A percentile compares a stretch with the other conserved stretches of the same genome.
phyloP scores from a whole-genome alignment of 73 alveolate genomes.

The Paramecium sonneborni region DNA sequence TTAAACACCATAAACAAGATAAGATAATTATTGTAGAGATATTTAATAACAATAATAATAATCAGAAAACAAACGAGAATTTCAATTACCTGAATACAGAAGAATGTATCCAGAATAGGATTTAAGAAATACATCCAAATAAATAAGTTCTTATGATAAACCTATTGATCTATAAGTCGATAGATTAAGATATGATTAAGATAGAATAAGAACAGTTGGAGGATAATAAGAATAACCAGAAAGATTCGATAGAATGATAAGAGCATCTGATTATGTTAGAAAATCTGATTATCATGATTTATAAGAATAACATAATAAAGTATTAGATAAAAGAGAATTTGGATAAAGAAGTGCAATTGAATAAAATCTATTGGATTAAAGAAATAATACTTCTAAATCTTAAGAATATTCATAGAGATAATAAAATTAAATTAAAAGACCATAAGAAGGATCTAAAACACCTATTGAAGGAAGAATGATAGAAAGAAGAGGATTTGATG shows the following conservation, averaged over 20 bases:
- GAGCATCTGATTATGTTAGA: constrained; percentile 3
- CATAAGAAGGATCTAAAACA: not conserved
- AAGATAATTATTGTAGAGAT: not conserved
- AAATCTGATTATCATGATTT: not conserved
- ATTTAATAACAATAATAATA: not conserved
- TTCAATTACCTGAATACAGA: not conserved
- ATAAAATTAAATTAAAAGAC: not conserved
- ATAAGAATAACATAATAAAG: not conserved
- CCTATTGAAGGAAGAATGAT: constrained; percentile 10
- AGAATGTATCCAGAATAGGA: not conserved
- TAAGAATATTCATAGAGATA: not conserved
- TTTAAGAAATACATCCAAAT: not conserved
- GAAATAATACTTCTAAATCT: not conserved
- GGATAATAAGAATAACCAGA: not conserved
- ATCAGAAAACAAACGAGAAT: not conserved
- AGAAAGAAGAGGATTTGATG: not conserved
- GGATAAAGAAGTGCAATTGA: not conserved
- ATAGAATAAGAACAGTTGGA: not conserved
- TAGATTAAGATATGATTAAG: not conserved
- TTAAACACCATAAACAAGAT: not conserved
- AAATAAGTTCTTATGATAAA: not conserved
- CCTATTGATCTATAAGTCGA: not conserved
- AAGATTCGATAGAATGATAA: not conserved
- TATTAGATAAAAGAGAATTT: not conserved
- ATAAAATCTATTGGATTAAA: not conserved